A percentile compares a stretch with the other conserved stretches of the same genome.
Conservation (phyloP, 2,329 filamentous ascomycete genomes). For the Arthrobotrys iridis region DNA sequence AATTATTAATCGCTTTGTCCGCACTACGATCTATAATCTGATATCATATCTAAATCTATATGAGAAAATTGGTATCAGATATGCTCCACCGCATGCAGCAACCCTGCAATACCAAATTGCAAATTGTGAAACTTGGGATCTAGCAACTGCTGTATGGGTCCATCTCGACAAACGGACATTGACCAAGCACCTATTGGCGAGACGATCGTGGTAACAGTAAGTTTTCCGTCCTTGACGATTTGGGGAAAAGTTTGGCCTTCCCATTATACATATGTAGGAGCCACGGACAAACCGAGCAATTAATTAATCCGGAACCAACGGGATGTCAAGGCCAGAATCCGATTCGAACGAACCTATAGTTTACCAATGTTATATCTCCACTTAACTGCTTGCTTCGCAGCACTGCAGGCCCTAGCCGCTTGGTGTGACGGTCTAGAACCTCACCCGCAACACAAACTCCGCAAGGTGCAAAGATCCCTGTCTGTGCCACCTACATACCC, state of each 20-base stretch:
- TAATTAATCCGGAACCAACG: conserved; percentile 40
- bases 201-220: neutral
- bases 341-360: conserved; percentile 33
- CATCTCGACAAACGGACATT: neutral
- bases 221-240: neutral
- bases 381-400: conserved; percentile 1
- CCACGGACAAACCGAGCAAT: conserved; percentile 10
- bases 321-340: conserved; percentile 29
- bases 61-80: conserved; percentile 6
- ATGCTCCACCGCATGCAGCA: conserved; percentile 16
- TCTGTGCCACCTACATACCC: too few relatives aligned
- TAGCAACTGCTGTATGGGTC: neutral
- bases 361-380: conserved; percentile 28
- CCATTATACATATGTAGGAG: neutral
- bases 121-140: conserved; percentile 27
- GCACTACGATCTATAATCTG: conserved; percentile 17
- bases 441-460: conserved; percentile 46
- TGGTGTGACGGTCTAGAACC: conserved; percentile 52
- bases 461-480: conserved; percentile 29
- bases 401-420: neutral
- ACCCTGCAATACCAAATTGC: conserved; percentile 7
- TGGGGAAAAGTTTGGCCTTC: conserved; percentile 26
- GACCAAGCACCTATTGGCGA: neutral
- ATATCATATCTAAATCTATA: conserved; percentile 24
- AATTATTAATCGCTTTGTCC: neutral